phyloP scores from a whole-genome alignment of 2,329 filamentous ascomycete genomes.

The Tolypocladium cylindrosporum region DNA sequence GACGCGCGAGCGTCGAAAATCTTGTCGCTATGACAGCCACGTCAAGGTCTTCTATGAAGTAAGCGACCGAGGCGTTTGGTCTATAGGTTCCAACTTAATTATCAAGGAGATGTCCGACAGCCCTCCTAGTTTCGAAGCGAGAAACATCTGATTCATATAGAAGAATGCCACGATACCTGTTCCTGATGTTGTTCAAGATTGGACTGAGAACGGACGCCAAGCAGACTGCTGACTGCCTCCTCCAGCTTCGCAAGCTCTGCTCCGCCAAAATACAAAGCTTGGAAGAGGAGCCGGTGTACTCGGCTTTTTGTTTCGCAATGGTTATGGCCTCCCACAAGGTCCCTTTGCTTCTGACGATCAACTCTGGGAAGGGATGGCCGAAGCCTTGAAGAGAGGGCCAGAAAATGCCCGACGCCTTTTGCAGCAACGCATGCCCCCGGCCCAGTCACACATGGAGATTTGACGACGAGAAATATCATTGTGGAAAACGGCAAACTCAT shows the following conservation, averaged over 20 bases:
- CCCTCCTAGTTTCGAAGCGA: conserved; percentile 7
- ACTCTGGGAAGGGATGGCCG: conserved; percentile 4
- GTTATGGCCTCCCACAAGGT: conserved; percentile 3
- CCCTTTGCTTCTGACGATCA: conserved; percentile 4
- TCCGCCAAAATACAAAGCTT: conserved; percentile 4
- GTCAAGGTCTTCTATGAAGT: conserved; percentile 14
- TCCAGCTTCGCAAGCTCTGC: conserved; percentile 5
- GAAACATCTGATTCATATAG: conserved; percentile 5
- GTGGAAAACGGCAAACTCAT: conserved; percentile 22
- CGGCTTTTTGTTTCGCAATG: conserved; percentile 1
- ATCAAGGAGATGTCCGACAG: conserved; percentile 14
- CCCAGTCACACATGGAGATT: conserved; percentile 26
- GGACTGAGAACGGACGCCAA: conserved; percentile 8
- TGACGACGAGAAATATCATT: conserved; percentile 27
- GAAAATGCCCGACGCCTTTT: conserved; percentile 1
- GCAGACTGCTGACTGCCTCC: conserved; percentile 10
- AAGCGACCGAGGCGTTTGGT: conserved; percentile 17
- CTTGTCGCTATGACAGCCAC: conserved; percentile 5
- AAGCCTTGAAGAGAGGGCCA: not conserved
- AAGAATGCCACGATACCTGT: conserved; percentile 7
- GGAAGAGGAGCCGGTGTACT: conserved; percentile 1
- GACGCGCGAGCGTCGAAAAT: conserved; percentile 2
- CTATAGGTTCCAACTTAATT: conserved; percentile 17
- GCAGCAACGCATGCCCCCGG: conserved; percentile 4
- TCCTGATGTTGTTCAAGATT: conserved; percentile 5